Evolutionary conservation across 768 basidiomycete species (phyloP).

Genomic region (Tephrocybe sp.): DNA sequence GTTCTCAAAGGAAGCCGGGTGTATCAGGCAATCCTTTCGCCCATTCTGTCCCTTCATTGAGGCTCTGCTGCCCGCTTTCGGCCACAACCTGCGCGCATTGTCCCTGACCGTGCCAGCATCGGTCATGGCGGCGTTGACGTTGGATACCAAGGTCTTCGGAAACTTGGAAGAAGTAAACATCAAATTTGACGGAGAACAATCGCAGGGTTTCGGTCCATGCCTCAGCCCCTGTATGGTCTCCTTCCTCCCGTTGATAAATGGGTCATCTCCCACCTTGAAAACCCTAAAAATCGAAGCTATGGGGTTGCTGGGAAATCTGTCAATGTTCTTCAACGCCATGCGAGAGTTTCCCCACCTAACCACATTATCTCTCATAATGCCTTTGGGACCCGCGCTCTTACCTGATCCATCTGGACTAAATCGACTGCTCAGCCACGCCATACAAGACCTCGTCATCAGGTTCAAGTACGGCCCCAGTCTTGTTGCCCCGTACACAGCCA

Average conservation of each 20-base stretch:
- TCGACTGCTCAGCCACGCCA: neutral
- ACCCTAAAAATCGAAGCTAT: neutral
- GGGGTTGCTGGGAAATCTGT: neutral
- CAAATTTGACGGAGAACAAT: neutral
- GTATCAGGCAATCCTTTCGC: neutral
- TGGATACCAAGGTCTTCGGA: neutral
- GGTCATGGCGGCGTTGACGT: neutral
- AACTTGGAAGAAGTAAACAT: slow-evolving; percentile 1
- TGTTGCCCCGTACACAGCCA: neutral
- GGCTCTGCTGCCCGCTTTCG: neutral
- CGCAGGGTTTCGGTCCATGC: neutral
- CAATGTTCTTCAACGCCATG: neutral
- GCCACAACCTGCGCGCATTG: neutral
- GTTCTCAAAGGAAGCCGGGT: neutral
- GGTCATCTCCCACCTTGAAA: neutral
- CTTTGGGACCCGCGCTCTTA: neutral
- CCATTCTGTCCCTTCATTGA: neutral
- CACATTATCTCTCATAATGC: neutral
- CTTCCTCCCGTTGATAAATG: neutral
- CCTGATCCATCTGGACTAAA: neutral
- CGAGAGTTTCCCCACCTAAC: neutral
- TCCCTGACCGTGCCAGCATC: neutral
- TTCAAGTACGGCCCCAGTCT: neutral
- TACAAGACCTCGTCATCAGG: neutral
- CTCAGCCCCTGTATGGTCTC: neutral